A percentile compares a stretch with the other conserved stretches of the same genome.
Evolutionary conservation across 495 filamentous ascomycete species (phyloP).

Genomic region (Lasiosphaeria miniovina): DNA sequence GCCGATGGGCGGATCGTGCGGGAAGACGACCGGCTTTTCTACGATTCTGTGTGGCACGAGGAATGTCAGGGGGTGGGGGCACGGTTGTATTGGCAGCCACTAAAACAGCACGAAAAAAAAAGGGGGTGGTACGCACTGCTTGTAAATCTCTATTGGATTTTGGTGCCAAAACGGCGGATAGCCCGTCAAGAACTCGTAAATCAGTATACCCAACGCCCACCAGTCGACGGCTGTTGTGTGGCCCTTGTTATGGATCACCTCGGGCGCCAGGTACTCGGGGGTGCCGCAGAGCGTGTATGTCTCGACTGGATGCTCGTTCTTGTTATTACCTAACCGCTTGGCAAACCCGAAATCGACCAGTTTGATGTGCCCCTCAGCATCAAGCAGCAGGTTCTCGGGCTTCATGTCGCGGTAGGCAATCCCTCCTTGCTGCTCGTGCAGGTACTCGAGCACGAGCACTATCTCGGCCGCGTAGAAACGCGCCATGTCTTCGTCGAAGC

Average conservation of each 20-base stretch:
- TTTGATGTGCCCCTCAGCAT: conserved; percentile 90
- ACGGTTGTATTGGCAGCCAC: background rate
- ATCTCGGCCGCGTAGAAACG: conserved; percentile 97
- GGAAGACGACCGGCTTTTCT: conserved; percentile 68
- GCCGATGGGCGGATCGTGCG: conserved; percentile 60
- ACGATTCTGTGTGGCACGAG: conserved; percentile 55
- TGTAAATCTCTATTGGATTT: conserved; percentile 95
- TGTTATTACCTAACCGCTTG: conserved; percentile 64
- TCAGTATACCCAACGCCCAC: conserved; percentile 96
- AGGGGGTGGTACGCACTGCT: conserved; percentile 56
- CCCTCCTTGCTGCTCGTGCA: conserved; percentile 78
- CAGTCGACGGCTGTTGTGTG: conserved; percentile 97
- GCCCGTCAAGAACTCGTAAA: conserved; percentile 94
- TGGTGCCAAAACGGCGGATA: conserved; percentile 97
- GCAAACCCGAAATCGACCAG: conserved; percentile 99
- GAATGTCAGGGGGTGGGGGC: conserved; percentile 5
- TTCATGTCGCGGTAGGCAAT: conserved; percentile 95
- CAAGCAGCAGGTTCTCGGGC: conserved; percentile 91
- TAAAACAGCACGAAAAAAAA: conserved; percentile 4
- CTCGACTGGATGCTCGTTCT: conserved; percentile 56
- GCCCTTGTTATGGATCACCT: conserved; percentile 93
- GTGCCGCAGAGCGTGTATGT: conserved; percentile 97
- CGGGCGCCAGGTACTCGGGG: conserved; percentile 93
- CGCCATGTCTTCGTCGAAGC: conserved; percentile 81
- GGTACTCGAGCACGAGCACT: conserved; percentile 83